A percentile compares a stretch with the other conserved stretches of the same genome.
Evolutionary conservation across 768 basidiomycete species (phyloP).

Genomic region (Candolleomyces eurysporus): DNA sequence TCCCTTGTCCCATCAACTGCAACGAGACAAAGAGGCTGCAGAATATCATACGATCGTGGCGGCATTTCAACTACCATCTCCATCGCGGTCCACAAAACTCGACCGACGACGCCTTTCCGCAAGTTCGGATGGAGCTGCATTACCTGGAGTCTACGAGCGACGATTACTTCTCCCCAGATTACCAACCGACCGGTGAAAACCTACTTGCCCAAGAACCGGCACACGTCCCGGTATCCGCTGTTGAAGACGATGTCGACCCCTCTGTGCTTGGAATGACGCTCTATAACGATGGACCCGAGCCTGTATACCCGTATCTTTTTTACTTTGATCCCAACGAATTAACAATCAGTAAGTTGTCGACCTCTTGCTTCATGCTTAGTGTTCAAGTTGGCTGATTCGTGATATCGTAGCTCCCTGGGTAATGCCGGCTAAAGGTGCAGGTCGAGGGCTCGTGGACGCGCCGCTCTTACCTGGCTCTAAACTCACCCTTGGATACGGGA

Average conservation of each 20-base stretch:
- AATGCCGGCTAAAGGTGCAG: too few species aligned
- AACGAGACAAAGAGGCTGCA: slow-evolving; percentile 14
- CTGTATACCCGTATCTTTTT: slow-evolving; percentile 38
- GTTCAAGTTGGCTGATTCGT: too few species aligned
- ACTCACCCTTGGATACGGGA: slow-evolving; percentile 40
- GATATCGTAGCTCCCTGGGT: too few species aligned
- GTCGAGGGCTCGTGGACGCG: too few species aligned
- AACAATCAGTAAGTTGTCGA: slow-evolving; percentile 27
- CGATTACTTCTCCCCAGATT: not conserved
- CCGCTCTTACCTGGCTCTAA: slow-evolving; percentile 12
- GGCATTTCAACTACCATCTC: slow-evolving; percentile 30
- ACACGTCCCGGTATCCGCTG: slow-evolving; percentile 17
- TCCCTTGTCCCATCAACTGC: slow-evolving; percentile 16
- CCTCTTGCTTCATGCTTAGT: not conserved
- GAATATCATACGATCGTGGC: slow-evolving; percentile 15
- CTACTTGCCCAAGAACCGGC: slow-evolving; percentile 28
- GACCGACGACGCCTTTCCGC: slow-evolving; percentile 12
- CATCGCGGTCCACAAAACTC: slow-evolving; percentile 14
- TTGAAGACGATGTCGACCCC: slow-evolving; percentile 4
- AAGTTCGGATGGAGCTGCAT: slow-evolving; percentile 31
- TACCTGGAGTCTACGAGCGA: slow-evolving; percentile 12
- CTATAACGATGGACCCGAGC: slow-evolving; percentile 24
- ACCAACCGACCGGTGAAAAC: slow-evolving; percentile 23
- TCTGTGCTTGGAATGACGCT: slow-evolving; percentile 25
- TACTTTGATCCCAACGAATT: slow-evolving; percentile 41